phyloP scores from a whole-genome alignment of 2,329 filamentous ascomycete species.

The Aspergillus versicolor region DNA sequence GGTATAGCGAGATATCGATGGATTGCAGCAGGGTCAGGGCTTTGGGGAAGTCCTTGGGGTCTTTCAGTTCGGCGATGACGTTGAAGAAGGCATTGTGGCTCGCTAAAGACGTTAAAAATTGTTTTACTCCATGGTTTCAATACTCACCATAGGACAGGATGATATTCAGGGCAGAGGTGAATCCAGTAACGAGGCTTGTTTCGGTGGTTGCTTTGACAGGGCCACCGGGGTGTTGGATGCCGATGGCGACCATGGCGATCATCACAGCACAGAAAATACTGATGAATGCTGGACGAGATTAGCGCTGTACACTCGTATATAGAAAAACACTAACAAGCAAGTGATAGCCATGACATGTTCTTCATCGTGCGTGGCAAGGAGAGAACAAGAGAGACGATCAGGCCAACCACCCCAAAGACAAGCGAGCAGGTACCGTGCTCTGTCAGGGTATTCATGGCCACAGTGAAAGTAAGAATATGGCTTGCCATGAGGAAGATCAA shows the following conservation, averaged over 20 bases:
- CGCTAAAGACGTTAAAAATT: conserved; percentile 46
- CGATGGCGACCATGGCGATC: conserved; percentile 66
- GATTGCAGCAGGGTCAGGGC: conserved; percentile 62
- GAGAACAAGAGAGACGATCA: conserved; percentile 58
- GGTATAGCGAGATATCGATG: conserved; percentile 61
- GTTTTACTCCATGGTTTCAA: conserved; percentile 41
- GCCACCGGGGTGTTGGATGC: conserved; percentile 48
- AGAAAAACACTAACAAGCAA: conserved; percentile 43
- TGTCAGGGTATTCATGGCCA: conserved; percentile 66
- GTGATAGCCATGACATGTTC: conserved; percentile 62
- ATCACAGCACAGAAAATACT: conserved; percentile 65
- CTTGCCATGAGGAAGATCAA: conserved; percentile 69
- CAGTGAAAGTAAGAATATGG: conserved; percentile 68
- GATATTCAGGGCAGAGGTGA: conserved; percentile 67
- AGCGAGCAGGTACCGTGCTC: conserved; percentile 63
- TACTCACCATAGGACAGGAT: conserved; percentile 65
- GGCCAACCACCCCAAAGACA: conserved; percentile 59
- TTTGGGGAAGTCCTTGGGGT: conserved; percentile 61
- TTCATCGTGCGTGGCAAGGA: conserved; percentile 63
- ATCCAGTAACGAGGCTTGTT: conserved; percentile 54
- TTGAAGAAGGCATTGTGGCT: conserved; percentile 68
- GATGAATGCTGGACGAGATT: conserved; percentile 51
- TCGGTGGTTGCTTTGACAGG: conserved; percentile 39
- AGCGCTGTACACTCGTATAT: neutral
- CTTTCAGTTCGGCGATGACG: conserved; percentile 64